Evolutionary conservation across 352 stramenopile species (phyloP).

Genomic region (Aphanomyces invadans): DNA sequence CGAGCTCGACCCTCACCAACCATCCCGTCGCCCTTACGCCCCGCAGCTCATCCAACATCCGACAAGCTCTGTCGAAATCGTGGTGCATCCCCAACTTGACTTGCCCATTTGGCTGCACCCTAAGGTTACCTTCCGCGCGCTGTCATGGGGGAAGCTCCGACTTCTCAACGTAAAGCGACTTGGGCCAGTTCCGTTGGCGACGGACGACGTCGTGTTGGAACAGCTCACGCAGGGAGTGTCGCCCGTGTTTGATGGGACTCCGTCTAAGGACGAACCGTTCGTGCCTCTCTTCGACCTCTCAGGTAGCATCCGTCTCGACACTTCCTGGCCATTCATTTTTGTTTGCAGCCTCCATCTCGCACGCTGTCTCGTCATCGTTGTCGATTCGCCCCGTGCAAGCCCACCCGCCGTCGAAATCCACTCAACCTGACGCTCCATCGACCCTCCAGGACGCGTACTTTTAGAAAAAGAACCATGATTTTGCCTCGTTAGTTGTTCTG

Average conservation of each 20-base stretch:
- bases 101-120: constrained; percentile 17
- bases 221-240: constrained; percentile 13
- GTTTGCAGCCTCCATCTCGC: constrained; percentile 21
- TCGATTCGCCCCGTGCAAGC: neutral
- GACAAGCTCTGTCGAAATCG: neutral
- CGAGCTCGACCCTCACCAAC: neutral
- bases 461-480: constrained; percentile 1
- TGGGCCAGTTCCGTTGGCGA: constrained; percentile 13
- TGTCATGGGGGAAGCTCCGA: neutral
- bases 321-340: no score
- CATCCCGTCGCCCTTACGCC: neutral
- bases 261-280: neutral
- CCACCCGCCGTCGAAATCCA: neutral
- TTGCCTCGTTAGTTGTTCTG: constrained; percentile 11
- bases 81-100: neutral
- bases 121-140: constrained; percentile 18
- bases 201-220: neutral
- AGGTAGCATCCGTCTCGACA: constrained; percentile 3
- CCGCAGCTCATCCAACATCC: neutral
- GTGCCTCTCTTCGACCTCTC: constrained; percentile 14
- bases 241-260: constrained; percentile 15
- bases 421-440: neutral
- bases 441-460: constrained; percentile 23
- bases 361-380: neutral
- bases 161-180: constrained; percentile 4